Evolutionary conservation across 106 monocot species (phyloP), one percentile per base, ranked within the genome.

Genomic region (Dendrobium catenatum): DNA sequence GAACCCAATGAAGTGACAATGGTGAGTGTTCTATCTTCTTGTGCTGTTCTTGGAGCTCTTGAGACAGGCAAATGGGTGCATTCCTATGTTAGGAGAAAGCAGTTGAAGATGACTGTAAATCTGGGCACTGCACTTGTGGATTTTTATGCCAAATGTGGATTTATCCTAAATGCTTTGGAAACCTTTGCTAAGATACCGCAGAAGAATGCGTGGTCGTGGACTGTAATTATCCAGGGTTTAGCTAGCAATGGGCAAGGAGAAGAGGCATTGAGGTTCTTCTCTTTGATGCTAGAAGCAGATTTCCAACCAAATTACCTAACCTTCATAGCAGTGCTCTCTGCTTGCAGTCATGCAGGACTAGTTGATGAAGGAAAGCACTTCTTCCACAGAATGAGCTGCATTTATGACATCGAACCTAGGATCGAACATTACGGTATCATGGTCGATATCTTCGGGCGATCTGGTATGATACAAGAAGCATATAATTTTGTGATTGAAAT

Each of bases 61-160:
- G 93, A 93, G 81, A 87, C 86, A 0, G 90, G 93, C 11, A 87
- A 84, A 54, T 93, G 93, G 93, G 90, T 93, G 4, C 94, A 94
- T 80, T 91, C 91, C 26, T 91, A 82, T 29, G 70, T 91, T 1
- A 86, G 37, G 33, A 82, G 85, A 43, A 94, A 86, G 80, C 18
- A 74, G 11, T n/a, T 91, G 79, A 58, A 67, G 75, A 27, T 91
- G 26, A 89, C 86, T 2, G 83, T 94, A 17, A 88, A 67, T 75
- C 91, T 94, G 10, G 94, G 94, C 20, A 94, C 86, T 22, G 89
- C 87, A 10, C 79, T 94, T 8, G 83, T 91, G 31, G 91, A 91
- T 64, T 87, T 94, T 41, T 89, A 94, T 83, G 91, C 91, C 1
- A 94, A 93, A 78, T 93, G 91, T 75, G 93, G 93, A 33, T 87